Base-by-base conservation (phyloP, 495 filamentous ascomycete genomes). In the Patellaria atrata region DNA sequence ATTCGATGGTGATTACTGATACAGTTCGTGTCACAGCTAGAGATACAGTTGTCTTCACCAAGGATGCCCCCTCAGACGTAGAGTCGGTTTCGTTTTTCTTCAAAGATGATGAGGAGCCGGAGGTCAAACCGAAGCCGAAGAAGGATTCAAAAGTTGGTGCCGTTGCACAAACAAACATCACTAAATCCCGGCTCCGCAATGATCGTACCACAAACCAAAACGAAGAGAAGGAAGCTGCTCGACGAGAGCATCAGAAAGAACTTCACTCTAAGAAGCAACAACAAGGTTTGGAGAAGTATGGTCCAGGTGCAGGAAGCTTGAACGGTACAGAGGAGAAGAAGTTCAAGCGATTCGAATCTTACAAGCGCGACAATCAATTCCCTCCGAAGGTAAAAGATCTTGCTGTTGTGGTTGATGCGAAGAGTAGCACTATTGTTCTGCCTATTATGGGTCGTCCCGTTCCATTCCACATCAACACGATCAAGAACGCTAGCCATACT, bases 311-410 rank as follows among this genome's bases (percentile, higher is more conserved):
- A 4, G 77, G 76, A 9, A 80, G 80, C 38, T 71, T 86, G 25
- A 92, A 94, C 51, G 86, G 86, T n/a, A 77, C 79, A 17, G 72
- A 82, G 30, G 71, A 87, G 54, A 96, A 96, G 65, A 85, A 82
- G 58, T 94, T 96, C 65, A 96, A 96, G 61, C 79, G 80, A 23
- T 99, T 96, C 52, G 91, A 96, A 58, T 94, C 91, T 1, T 99
- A 99, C 62, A 99, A 96, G 61, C 75, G 91, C 17, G 89, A 99
- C 55, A 94, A 87, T 47, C 87, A 96, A 51, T 73, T 99, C 30
- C 91, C 91, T 2, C 51, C 67, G 7, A 73, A 71, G 57, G 75
- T 92, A 42, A 75, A 76, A 50, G 85, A 92, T 47, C 64, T 96
- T 27, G 75, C 74, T 17, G 79, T 99, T 31, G 71, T 92, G 25